These are phyloP conservation scores for Blastobotrys buckinghamii DNA, from an alignment of 1,139 yeast species.

Conservation along the genomic window DNA sequence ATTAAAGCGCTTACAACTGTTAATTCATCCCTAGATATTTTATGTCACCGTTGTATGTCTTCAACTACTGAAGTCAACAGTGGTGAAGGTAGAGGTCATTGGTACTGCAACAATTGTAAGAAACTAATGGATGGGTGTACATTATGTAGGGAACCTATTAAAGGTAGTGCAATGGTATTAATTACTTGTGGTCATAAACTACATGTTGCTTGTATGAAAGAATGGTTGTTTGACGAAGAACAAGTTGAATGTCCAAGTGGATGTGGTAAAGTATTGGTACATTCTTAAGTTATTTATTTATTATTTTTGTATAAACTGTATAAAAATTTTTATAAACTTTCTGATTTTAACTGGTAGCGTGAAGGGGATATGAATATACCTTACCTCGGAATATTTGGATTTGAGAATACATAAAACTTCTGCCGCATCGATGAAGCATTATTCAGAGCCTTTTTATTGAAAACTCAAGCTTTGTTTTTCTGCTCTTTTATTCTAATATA, in stretches of 20 bases:
- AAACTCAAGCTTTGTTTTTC: no score
- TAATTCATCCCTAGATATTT: constrained; percentile 54
- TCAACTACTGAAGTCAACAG: constrained; percentile 36
- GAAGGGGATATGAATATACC: no score
- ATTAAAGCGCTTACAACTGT: constrained; percentile 45
- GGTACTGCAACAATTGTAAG: constrained; percentile 79
- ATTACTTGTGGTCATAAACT: constrained; percentile 84
- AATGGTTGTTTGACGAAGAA: constrained; percentile 66
- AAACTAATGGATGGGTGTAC: constrained; percentile 60
- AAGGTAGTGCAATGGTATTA: constrained; percentile 63
- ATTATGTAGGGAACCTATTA: constrained; percentile 75
- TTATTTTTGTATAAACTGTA: no score
- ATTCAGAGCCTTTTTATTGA: no score
- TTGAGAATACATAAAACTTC: no score
- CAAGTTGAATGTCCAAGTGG: constrained; percentile 81
- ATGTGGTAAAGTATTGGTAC: constrained; percentile 37
- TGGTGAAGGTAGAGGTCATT: constrained; percentile 58
- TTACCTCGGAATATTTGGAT: no score
- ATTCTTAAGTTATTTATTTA: no score
- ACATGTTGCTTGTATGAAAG: constrained; percentile 71
- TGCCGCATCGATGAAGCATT: no score
- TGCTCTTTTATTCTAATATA: no score
- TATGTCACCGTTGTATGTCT: constrained; percentile 63
- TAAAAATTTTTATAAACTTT: no score
- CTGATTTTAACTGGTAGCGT: no score